A percentile compares a stretch with the other conserved stretches of the same genome.
These are phyloP conservation scores for Aspergillus brasiliensis DNA, from an alignment of 2,329 filamentous ascomycete species.

Conservation along the genomic window DNA sequence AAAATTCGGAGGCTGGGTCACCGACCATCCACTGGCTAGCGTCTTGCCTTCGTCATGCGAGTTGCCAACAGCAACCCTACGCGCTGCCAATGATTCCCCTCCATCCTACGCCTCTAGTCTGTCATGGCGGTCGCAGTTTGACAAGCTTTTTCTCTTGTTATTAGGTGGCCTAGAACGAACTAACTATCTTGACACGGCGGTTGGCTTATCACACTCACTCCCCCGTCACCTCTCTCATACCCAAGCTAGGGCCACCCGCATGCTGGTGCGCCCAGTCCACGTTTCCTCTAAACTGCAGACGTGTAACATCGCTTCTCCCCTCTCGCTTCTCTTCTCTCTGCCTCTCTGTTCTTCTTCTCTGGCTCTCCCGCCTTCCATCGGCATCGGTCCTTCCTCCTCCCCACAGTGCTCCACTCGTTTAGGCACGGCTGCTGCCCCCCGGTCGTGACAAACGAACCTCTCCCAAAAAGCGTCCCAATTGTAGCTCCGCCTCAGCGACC, in stretches of 20 bases:
- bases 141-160: neutral
- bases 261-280: neutral
- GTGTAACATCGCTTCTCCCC: neutral
- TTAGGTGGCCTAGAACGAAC: neutral
- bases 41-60: neutral
- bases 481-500: constrained; percentile 5
- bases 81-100: neutral
- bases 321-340: neutral
- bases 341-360: neutral
- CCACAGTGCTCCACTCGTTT: neutral
- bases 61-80: constrained; percentile 2
- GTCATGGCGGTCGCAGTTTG: neutral
- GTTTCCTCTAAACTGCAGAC: neutral
- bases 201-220: neutral
- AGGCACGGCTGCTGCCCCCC: neutral
- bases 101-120: neutral
- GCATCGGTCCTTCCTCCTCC: no score
- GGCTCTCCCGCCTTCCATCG: neutral
- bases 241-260: neutral
- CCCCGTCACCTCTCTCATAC: neutral
- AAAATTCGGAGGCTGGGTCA: neutral
- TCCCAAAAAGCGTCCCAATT: neutral
- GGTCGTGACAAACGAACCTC: no score
- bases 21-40: neutral
- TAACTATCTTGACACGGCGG: neutral